phyloP scores from a whole-genome alignment of 2,329 filamentous ascomycete genomes.

The Paecilomyces fulvus region DNA sequence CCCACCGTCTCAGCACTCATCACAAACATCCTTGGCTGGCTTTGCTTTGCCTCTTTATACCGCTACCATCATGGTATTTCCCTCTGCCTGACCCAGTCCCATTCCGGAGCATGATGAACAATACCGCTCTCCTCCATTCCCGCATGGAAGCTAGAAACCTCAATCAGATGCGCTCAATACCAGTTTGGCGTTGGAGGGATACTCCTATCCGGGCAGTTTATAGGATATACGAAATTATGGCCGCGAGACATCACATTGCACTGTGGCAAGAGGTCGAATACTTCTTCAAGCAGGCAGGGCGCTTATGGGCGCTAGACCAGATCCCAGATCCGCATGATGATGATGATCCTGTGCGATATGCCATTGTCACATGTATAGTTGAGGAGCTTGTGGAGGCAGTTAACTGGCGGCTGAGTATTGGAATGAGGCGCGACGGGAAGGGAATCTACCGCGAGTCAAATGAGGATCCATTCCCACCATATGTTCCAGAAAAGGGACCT shows the following conservation, averaged over 20 bases:
- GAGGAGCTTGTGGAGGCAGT: conserved; percentile 18
- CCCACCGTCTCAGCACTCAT: conserved; percentile 8
- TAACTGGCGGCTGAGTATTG: conserved; percentile 17
- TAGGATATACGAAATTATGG: conserved; percentile 17
- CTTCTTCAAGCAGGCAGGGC: conserved; percentile 16
- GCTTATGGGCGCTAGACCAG: conserved; percentile 11
- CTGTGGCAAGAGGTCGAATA: conserved; percentile 17
- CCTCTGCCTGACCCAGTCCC: conserved; percentile 5
- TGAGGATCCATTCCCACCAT: conserved; percentile 10
- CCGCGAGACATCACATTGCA: conserved; percentile 10
- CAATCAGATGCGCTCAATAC: conserved; percentile 1
- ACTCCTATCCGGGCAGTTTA: conserved; percentile 17
- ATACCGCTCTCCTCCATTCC: conserved; percentile 4
- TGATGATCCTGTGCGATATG: conserved; percentile 18
- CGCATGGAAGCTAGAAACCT: conserved; percentile 2
- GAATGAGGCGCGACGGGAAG: conserved; percentile 11
- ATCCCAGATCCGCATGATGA: conserved; percentile 19
- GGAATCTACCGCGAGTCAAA: conserved; percentile 6
- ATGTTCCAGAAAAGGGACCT: conserved; percentile 8
- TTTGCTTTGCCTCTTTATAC: conserved; percentile 12
- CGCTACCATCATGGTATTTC: conserved; percentile 13
- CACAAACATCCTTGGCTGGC: conserved; percentile 10
- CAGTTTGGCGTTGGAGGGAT: conserved; percentile 13
- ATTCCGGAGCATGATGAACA: conserved; percentile 3
- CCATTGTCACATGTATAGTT: conserved; percentile 17